Percentiles rank a stretch among this genome's conserved stretches.
These are phyloP conservation scores for Babesia ovis DNA, from an alignment of 169 alveolate species.

Conservation along the genomic window DNA sequence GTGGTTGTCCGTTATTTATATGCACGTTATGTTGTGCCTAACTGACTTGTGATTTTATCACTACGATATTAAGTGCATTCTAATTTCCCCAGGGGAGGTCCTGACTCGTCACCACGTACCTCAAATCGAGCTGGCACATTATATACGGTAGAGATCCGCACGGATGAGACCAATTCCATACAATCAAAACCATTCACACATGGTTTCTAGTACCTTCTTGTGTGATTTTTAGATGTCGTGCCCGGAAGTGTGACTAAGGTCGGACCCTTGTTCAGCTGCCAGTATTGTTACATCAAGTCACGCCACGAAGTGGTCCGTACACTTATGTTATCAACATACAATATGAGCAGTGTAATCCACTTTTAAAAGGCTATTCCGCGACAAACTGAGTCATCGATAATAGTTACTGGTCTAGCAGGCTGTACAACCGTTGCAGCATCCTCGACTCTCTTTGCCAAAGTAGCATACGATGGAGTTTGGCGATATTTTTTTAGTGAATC, in stretches of 20 bases:
- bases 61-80: background rate
- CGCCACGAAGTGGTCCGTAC: background rate
- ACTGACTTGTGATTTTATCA: background rate
- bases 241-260: too few relatives aligned
- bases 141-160: conserved; percentile 5
- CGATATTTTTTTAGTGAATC: conserved; percentile 29
- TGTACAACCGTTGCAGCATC: conserved; percentile 36
- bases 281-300: too few relatives aligned
- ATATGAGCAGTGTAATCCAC: background rate
- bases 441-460: conserved; percentile 37
- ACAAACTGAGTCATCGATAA: conserved; percentile 60
- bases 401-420: conserved; percentile 30
- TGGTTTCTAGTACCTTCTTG: too few relatives aligned
- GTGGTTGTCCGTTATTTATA: background rate
- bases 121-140: background rate
- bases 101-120: conserved; percentile 10
- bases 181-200: too few relatives aligned
- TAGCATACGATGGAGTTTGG: conserved; percentile 8
- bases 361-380: conserved; percentile 48
- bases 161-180: too few relatives aligned
- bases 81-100: background rate
- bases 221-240: too few relatives aligned
- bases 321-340: background rate
- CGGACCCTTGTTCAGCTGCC: too few relatives aligned
- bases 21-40: background rate